Percentiles rank a stretch among this genome's conserved stretches.
Conservation (phyloP, 371 early-diverging fungal species). For the Blakeslea trispora region DNA sequence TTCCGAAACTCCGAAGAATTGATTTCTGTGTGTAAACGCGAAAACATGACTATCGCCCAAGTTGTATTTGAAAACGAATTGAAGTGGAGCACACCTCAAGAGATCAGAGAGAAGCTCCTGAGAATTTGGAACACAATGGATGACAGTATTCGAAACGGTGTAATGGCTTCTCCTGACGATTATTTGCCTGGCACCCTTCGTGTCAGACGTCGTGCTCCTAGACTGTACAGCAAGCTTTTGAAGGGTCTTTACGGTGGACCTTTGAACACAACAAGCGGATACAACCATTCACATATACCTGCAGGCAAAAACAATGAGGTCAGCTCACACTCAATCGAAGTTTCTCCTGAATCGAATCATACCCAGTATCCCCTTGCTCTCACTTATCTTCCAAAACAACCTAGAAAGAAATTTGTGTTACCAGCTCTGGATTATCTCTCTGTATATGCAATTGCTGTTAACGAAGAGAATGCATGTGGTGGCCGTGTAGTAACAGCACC, state of each 20-base stretch:
- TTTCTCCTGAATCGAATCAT: not conserved
- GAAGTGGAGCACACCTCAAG: constrained; percentile 82
- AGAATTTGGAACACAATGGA: constrained; percentile 96
- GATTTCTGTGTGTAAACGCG: constrained; percentile 76
- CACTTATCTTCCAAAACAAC: constrained; percentile 44
- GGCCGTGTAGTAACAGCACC: constrained; percentile 94
- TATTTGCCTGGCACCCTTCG: constrained; percentile 84
- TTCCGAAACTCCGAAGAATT: constrained; percentile 83
- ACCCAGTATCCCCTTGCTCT: constrained; percentile 36
- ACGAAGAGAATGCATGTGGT: constrained; percentile 96
- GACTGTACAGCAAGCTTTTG: constrained; percentile 82
- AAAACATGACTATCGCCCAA: constrained; percentile 92
- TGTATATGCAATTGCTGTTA: constrained; percentile 95
- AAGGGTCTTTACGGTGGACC: constrained; percentile 69
- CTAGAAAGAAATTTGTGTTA: constrained; percentile 48
- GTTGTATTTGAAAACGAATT: constrained; percentile 94
- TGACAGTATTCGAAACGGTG: constrained; percentile 82
- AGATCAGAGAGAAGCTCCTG: constrained; percentile 71
- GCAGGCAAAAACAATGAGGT: not conserved
- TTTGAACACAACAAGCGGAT: constrained; percentile 22
- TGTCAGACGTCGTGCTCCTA: constrained; percentile 88
- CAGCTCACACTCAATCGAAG: not conserved
- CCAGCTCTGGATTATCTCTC: constrained; percentile 92
- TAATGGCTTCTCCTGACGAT: constrained; percentile 48
- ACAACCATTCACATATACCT: constrained; percentile 32